Conservation (phyloP, 768 basidiomycete genomes). For the Chalciporus sphaerocephalus region DNA sequence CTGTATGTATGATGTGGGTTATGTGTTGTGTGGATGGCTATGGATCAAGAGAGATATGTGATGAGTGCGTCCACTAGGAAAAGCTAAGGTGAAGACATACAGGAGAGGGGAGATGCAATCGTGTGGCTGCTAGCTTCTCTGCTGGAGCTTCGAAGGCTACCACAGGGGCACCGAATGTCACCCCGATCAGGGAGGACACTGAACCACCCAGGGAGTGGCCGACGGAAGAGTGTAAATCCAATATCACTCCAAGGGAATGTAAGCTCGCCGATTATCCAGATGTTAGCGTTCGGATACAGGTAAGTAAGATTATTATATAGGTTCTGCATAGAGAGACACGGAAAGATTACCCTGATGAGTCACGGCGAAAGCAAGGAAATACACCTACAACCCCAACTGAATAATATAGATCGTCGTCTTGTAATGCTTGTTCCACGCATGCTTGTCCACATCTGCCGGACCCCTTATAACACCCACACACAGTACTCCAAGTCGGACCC, state of each 20-base stretch:
- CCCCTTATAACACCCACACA: slow-evolving; percentile 82
- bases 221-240: slow-evolving; percentile 4
- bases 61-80: background rate
- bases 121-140: slow-evolving; percentile 62
- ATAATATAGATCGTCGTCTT: slow-evolving; percentile 85
- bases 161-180: slow-evolving; percentile 89
- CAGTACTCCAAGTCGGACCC: slow-evolving; percentile 90
- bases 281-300: slow-evolving; percentile 84
- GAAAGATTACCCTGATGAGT: background rate
- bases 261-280: slow-evolving; percentile 73
- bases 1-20: slow-evolving; percentile 89
- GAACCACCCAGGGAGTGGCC: slow-evolving; percentile 83
- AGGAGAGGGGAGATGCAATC: slow-evolving; percentile 85
- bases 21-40: slow-evolving; percentile 72
- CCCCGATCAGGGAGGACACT: slow-evolving; percentile 76
- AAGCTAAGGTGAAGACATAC: slow-evolving; percentile 40
- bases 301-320: slow-evolving; percentile 89
- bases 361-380: background rate
- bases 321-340: slow-evolving; percentile 46
- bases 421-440: slow-evolving; percentile 75
- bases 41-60: background rate
- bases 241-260: background rate
- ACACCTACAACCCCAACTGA: slow-evolving; percentile 70
- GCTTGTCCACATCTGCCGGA: slow-evolving; percentile 71
- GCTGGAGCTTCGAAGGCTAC: slow-evolving; percentile 87